Conservation (phyloP, 2,329 filamentous ascomycete genomes). For the Talaromyces sp. region DNA sequence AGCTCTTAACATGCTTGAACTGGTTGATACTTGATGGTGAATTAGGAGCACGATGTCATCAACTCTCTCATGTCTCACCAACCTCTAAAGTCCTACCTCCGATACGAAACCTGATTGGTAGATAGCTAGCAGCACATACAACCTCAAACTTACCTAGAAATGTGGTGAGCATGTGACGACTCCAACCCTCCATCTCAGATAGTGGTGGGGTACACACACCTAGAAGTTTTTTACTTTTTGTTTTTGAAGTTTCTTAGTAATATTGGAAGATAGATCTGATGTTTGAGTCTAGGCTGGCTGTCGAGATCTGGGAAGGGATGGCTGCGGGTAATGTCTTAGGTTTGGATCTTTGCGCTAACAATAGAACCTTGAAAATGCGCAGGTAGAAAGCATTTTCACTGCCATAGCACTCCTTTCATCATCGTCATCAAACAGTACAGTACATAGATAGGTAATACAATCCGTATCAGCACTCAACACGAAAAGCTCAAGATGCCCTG, state of each 20-base stretch:
- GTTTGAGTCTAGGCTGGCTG: background rate
- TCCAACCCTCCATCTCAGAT: constrained; percentile 7
- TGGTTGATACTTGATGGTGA: background rate
- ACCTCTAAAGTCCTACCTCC: background rate
- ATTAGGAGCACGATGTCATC: background rate
- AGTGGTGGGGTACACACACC: constrained; percentile 5
- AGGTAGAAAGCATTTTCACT: background rate
- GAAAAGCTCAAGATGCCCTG: background rate
- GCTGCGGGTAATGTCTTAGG: background rate
- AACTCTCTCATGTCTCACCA: constrained; percentile 2
- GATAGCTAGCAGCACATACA: background rate
- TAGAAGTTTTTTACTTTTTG: background rate
- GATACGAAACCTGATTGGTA: constrained; percentile 4
- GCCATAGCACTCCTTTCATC: background rate
- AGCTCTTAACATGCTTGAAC: background rate
- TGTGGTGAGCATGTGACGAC: constrained; percentile 1
- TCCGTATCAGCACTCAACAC: background rate
- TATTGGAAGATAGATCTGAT: constrained; percentile 2
- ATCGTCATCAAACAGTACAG: background rate
- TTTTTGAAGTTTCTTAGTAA: background rate
- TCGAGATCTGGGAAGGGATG: background rate
- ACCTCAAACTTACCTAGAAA: constrained; percentile 3
- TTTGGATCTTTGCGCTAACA: background rate
- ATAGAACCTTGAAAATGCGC: background rate
- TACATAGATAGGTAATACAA: background rate